Conservation (phyloP, 495 filamentous ascomycete species). For the Aspergillus funiculosus region DNA sequence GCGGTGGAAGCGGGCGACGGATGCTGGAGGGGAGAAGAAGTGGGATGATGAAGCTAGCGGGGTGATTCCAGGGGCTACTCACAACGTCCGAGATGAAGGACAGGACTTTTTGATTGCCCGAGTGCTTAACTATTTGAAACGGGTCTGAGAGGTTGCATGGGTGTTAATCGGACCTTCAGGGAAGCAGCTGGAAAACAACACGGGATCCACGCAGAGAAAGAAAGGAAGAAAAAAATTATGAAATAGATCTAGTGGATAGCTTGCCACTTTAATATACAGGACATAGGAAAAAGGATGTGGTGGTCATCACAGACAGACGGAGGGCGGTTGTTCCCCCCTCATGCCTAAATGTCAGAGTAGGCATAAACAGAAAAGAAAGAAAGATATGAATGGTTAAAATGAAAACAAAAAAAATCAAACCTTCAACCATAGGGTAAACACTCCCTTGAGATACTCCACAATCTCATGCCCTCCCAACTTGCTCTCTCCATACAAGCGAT, state of each 20-base stretch:
- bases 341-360: too few relatives aligned
- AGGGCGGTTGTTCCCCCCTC: too few relatives aligned
- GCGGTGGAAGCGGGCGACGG: conserved; percentile 61
- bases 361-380: not conserved
- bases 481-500: conserved; percentile 89
- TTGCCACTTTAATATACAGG: conserved; percentile 14
- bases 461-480: conserved; percentile 95
- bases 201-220: too few relatives aligned
- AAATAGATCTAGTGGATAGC: conserved; percentile 12
- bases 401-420: conserved; percentile 46
- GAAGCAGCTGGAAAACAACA: too few relatives aligned
- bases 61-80: conserved; percentile 54
- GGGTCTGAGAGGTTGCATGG: conserved; percentile 29
- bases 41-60: conserved; percentile 52
- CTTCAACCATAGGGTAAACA: conserved; percentile 82
- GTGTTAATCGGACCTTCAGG: too few relatives aligned
- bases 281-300: conserved; percentile 17
- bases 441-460: conserved; percentile 95
- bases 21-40: conserved; percentile 37
- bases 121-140: conserved; percentile 51
- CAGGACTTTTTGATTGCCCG: conserved; percentile 47
- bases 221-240: conserved; percentile 11
- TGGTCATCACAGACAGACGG: conserved; percentile 13
- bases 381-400: conserved; percentile 6
- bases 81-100: conserved; percentile 52